Evolutionary conservation across 1,139 yeast species (phyloP), one percentile per base, ranked within the genome.

Genomic region (Suhomyces kunorum): DNA sequence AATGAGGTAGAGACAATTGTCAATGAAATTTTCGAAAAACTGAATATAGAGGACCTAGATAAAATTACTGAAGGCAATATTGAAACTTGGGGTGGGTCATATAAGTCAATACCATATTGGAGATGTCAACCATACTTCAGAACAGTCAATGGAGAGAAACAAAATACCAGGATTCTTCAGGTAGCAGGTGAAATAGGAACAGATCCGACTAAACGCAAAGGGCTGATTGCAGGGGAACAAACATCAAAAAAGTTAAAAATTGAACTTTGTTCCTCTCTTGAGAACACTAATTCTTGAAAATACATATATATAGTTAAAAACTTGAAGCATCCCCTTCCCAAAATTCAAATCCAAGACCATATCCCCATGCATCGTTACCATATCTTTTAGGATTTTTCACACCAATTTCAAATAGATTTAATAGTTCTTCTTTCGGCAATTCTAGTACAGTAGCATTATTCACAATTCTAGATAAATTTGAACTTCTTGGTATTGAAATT

Each of bases 81-180:
- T 8, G 43, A 45, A 20, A 32, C 58, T 2, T 85, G 95, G 89
- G 95, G 96, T 38, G 96, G 95, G 1, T 53, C 73, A 14, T 92
- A 92, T 60, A 81, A 81, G 58, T 76, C 74, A 6, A 79, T 92
- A n/a, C 98, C 98, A 3, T 90, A 85, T 61, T 92, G 98, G 98
- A 75, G 98, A 52, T 82, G 96, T 49, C 98, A 92, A 63, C 98
- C 98, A 1, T 87, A 87, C 59, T 89, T 94, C 68, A 75, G 98
- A 49, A 81, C 83, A 7, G 95, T 87, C 1, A 76, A 87, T 58
- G 96, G 96, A 22, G 72, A 69, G 42, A 71, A 68, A 48, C 75
- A 70, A 44, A 72, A 70, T 46, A 63, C 70, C 0, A 56, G 75
- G 26, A 54, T 56, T n/a, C 58, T 72, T 36, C 63, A 68, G 41